Base-by-base conservation (phyloP, 768 basidiomycete genomes). In the Infundibulicybe gibba region DNA sequence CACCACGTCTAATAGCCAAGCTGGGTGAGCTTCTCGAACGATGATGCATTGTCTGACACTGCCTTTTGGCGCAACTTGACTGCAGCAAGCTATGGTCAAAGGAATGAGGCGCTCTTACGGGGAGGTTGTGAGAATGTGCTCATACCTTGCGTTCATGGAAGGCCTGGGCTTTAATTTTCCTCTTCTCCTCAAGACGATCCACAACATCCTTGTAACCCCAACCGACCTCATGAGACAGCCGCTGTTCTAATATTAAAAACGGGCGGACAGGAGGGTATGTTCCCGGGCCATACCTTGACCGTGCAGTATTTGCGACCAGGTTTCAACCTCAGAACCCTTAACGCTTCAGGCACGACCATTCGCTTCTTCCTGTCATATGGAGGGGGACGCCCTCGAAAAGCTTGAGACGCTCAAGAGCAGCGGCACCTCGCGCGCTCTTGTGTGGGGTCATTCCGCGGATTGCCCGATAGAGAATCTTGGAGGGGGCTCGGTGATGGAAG, bases 171-270 rank as follows among this genome's bases (percentile, higher is more conserved):
- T 98, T 98, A 70, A 97, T 88, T 85, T 99, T 99, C 73, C 97
- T 85, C 90, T 99, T 99, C 85, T 99, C 97, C 79, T 99, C 97
- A 61, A 99, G 88, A 68, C 94, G 91, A 73, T 99, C 97, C 58
- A 99, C 87, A 58, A 99, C 92, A 63, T 98, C 95, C 80, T 97
- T 97, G 84, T 98, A 97, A 49, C 93, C 92, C 97, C 97, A 99
- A 54, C 97, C 97, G 64, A 98, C 93, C 75, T 97, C 94, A 63
- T 94, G 92, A 57, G 94, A 95, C 67, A 98, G 81, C 69, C 95
- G 92, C 94, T 94, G 55, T 43, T 39, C 8, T 15, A 45, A 19
- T 41, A 38, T 38, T 55, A 44, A n/a, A n/a, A 57, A 46, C 42
- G 17, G 42, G 20, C 32, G 16, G 25, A 9, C 12, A 17, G 14